phyloP scores from a whole-genome alignment of 2,329 filamentous ascomycete species.

The Claviceps fusiformis region DNA sequence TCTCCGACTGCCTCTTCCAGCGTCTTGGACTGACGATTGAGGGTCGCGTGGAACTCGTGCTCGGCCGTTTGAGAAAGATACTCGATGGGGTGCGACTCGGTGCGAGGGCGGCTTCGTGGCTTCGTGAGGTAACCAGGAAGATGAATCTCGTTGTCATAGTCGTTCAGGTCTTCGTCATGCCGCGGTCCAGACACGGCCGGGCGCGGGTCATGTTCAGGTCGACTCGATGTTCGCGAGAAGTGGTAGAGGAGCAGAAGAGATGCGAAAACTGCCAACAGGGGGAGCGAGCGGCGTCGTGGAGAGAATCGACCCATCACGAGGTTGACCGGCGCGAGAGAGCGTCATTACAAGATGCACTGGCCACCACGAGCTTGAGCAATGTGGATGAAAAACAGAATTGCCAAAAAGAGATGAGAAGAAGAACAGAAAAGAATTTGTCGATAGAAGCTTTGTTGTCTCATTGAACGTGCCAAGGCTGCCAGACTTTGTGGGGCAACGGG shows the following conservation, averaged over 20 bases:
- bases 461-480: no score
- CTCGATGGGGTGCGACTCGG: not conserved
- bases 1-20: constrained; percentile 66
- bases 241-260: not conserved
- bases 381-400: not conserved
- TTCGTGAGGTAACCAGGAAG: not conserved
- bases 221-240: not conserved
- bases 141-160: not conserved
- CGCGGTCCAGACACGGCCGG: not conserved
- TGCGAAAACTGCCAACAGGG: not conserved
- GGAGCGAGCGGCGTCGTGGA: not conserved
- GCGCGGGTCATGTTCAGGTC: not conserved
- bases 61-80: not conserved
- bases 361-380: not conserved
- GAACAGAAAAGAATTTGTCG: no score
- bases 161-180: not conserved
- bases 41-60: not conserved
- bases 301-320: not conserved
- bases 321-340: not conserved
- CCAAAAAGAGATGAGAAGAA: not conserved
- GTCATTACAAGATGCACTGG: not conserved
- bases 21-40: constrained; percentile 57
- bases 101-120: not conserved
- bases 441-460: no score
- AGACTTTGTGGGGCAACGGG: no score